Conservation (phyloP, 441 rosid genomes). For the Metrosideros polymorpha region DNA sequence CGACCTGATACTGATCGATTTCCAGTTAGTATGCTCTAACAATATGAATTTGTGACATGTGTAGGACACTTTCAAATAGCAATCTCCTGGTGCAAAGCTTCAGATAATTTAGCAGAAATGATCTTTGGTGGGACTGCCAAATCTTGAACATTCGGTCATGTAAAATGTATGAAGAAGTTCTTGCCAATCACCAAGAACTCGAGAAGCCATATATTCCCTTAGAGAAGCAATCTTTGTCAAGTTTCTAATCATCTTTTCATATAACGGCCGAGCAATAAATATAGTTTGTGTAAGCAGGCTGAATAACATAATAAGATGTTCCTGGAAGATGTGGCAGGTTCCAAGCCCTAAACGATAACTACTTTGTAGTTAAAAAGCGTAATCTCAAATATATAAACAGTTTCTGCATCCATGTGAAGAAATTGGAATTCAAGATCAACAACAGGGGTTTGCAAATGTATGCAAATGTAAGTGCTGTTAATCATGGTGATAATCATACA, state of each 20-base stretch:
- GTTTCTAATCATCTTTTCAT: neutral
- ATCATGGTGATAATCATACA: slow-evolving; percentile 53
- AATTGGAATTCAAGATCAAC: neutral
- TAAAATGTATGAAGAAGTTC: neutral
- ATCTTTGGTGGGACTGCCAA: neutral
- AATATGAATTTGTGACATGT: neutral
- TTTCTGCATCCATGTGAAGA: neutral
- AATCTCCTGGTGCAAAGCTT: neutral
- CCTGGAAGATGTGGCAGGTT: neutral
- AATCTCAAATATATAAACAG: neutral
- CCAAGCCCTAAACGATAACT: neutral
- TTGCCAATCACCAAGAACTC: neutral
- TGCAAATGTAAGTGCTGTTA: slow-evolving; percentile 2
- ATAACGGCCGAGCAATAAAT: neutral
- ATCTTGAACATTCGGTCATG: neutral
- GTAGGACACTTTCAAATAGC: neutral
- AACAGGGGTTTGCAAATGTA: neutral
- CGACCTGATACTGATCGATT: neutral
- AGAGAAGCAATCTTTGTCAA: neutral
- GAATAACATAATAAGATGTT: neutral
- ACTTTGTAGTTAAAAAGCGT: neutral
- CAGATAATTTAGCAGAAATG: neutral
- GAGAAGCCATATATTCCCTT: neutral
- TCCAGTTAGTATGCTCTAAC: neutral
- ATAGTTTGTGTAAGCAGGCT: neutral